Evolutionary conservation across 495 filamentous ascomycete genomes (phyloP).

Genomic region (Pseudomonodictys pantanalensis): DNA sequence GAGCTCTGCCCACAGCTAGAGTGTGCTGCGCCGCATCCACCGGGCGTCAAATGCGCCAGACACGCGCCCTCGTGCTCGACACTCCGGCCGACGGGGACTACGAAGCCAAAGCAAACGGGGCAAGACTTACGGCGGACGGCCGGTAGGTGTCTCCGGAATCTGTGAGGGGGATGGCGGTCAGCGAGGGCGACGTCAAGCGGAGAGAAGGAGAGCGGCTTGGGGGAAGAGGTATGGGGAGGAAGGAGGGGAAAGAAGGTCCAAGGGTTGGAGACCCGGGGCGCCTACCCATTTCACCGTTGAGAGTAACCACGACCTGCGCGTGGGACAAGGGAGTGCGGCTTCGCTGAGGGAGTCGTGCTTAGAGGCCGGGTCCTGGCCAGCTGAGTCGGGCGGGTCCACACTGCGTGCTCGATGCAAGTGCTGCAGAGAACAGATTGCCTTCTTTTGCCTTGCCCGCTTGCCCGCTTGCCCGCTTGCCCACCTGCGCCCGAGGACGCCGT

Average conservation of each 20-base stretch:
- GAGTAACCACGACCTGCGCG: constrained; percentile 5
- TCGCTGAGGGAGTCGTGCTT: background rate
- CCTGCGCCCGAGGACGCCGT: constrained; percentile 18
- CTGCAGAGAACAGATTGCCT: constrained; percentile 29
- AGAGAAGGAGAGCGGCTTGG: background rate
- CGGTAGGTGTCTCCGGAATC: constrained; percentile 33
- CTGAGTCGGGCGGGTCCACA: constrained; percentile 5
- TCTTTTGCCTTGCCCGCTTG: constrained; percentile 31
- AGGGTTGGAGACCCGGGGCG: background rate
- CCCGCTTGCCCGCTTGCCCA: no score
- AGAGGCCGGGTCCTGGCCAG: constrained; percentile 1
- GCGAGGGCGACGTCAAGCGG: background rate
- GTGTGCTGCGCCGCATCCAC: no score
- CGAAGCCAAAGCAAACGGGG: background rate
- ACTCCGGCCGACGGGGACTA: background rate
- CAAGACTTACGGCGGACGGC: constrained; percentile 25
- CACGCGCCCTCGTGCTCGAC: no score
- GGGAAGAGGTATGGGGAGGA: background rate
- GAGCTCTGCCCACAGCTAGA: no score
- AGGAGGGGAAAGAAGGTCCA: constrained; percentile 1
- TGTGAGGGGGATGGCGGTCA: constrained; percentile 16
- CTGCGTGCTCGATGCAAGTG: constrained; percentile 1
- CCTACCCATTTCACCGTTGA: constrained; percentile 22
- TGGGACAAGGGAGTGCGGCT: constrained; percentile 4
- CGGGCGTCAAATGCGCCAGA: no score